A percentile compares a stretch with the other conserved stretches of the same genome.
Conservation (phyloP, 495 filamentous ascomycete genomes). For the Corynascus novoguineensis region DNA sequence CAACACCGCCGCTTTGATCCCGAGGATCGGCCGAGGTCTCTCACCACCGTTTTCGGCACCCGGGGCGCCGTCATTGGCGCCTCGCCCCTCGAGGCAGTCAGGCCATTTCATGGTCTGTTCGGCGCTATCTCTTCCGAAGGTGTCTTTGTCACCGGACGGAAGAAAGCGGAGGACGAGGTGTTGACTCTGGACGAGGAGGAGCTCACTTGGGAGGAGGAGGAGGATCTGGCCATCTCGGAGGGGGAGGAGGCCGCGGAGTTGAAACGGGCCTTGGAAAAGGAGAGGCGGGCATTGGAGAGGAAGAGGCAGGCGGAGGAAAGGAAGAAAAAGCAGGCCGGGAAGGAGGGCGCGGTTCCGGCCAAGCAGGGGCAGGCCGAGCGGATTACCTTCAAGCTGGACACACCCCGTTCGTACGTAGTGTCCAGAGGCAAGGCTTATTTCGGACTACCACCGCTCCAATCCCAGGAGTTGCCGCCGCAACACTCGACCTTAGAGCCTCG, state of each 20-base stretch:
- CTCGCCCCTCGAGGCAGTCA: background rate
- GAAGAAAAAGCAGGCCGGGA: background rate
- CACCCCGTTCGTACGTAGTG: slow-evolving; percentile 27
- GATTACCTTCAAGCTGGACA: slow-evolving; percentile 39
- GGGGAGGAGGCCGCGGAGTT: no score
- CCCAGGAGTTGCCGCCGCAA: no score
- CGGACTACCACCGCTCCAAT: no score
- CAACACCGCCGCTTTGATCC: background rate
- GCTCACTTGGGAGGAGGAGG: no score
- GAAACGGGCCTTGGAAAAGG: no score
- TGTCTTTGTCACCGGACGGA: slow-evolving; percentile 30
- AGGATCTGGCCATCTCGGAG: no score
- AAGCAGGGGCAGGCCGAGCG: no score
- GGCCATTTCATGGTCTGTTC: slow-evolving; percentile 27
- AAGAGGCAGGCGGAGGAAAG: no score
- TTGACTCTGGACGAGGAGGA: no score
- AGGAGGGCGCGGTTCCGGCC: no score
- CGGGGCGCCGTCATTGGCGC: background rate
- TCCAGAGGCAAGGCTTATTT: no score
- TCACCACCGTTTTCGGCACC: slow-evolving; percentile 7
- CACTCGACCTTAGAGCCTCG: no score
- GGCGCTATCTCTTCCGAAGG: slow-evolving; percentile 39
- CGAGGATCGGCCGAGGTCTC: background rate
- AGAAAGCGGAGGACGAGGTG: background rate
- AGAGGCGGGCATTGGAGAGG: background rate